phyloP scores from a whole-genome alignment of 2,329 filamentous ascomycete species.

The Monilinia fructicola region DNA sequence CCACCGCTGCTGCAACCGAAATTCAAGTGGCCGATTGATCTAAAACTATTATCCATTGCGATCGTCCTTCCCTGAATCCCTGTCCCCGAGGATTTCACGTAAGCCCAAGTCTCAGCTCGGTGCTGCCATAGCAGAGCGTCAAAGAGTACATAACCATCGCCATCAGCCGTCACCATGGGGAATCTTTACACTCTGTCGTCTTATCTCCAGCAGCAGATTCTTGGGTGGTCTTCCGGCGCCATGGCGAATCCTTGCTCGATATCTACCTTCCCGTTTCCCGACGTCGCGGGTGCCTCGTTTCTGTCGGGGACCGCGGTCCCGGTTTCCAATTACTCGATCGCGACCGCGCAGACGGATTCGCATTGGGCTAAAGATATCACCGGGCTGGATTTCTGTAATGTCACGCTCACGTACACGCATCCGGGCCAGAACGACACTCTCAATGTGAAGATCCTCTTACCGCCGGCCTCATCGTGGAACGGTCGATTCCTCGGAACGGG shows the following conservation, averaged over 20 bases:
- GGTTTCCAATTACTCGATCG: neutral
- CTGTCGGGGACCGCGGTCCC: neutral
- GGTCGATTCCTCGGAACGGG: conserved; percentile 19
- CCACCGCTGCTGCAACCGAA: neutral
- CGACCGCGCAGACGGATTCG: neutral
- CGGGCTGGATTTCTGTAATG: conserved; percentile 19
- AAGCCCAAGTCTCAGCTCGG: no score
- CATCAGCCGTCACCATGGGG: neutral
- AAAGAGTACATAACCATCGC: neutral
- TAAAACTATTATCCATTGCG: neutral
- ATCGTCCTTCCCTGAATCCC: neutral
- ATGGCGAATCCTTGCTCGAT: neutral
- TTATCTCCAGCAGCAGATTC: neutral
- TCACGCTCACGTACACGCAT: conserved; percentile 33
- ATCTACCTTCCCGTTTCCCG: conserved; percentile 2
- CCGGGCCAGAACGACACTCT: conserved; percentile 32
- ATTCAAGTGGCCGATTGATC: neutral
- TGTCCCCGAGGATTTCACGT: neutral
- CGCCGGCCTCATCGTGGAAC: conserved; percentile 22
- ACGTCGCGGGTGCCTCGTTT: conserved; percentile 3
- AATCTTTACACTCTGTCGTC: neutral
- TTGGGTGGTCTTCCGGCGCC: neutral
- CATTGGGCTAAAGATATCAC: neutral
- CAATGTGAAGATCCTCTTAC: conserved; percentile 35
- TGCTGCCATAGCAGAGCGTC: neutral